Conservation (phyloP, 257 asterid genomes). For the Solanum paucissectum region DNA sequence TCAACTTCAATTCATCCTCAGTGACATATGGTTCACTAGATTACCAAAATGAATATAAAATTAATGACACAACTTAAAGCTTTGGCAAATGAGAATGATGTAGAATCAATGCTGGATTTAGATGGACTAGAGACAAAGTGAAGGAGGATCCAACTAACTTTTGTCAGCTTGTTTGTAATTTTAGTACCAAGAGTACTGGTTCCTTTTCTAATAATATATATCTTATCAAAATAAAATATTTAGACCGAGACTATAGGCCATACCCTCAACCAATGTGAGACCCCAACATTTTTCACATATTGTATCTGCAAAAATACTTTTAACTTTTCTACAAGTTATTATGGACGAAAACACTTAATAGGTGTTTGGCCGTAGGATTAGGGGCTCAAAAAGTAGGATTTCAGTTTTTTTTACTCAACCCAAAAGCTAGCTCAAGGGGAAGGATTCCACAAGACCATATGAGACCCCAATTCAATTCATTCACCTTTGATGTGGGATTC, state of each 20-base stretch:
- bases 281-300: not conserved
- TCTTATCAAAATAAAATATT: not conserved
- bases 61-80: not conserved
- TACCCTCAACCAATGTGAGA: not conserved
- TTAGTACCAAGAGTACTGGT: not conserved
- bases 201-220: not conserved
- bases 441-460: not conserved
- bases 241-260: not conserved
- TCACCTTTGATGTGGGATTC: not conserved
- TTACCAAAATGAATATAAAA: constrained; percentile 5
- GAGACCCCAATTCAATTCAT: not conserved
- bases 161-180: not conserved
- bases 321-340: not conserved
- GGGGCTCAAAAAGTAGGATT: not conserved
- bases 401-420: not conserved
- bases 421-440: not conserved
- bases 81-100: not conserved
- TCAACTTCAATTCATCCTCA: constrained; percentile 94
- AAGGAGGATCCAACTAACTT: not conserved
- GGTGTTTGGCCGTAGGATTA: not conserved
- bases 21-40: constrained; percentile 92
- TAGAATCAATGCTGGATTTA: not conserved
- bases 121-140: not conserved
- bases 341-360: not conserved
- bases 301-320: not conserved